Evolutionary conservation across 2,329 filamentous ascomycete species (phyloP).

Genomic region (Ascosphaera aggregata): DNA sequence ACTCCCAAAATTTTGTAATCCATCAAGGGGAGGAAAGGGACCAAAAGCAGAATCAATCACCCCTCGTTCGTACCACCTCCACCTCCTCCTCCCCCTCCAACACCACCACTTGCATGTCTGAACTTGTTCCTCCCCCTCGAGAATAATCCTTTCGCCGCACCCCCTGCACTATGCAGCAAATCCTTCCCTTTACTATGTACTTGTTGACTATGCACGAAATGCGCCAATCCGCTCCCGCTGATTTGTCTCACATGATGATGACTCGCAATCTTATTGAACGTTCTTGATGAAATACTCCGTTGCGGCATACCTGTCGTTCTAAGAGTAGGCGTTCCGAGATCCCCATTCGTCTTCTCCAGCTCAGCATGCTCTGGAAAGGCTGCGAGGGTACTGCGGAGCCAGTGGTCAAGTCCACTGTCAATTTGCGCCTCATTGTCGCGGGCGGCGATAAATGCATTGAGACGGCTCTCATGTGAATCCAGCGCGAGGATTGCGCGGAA

Average conservation of each 20-base stretch:
- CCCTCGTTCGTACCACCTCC: too few relatives aligned
- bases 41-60: too few relatives aligned
- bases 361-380: conserved; percentile 30
- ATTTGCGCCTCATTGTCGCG: conserved; percentile 45
- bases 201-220: conserved; percentile 30
- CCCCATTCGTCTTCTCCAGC: conserved; percentile 16
- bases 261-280: conserved; percentile 12
- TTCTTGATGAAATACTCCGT: conserved; percentile 11
- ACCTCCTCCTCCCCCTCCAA: too few relatives aligned
- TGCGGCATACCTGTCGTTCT: conserved; percentile 10
- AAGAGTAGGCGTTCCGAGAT: conserved; percentile 9
- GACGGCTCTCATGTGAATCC: conserved; percentile 40
- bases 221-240: conserved; percentile 14
- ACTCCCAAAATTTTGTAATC: too few relatives aligned
- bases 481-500: conserved; percentile 63
- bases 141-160: conserved; percentile 74
- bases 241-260: conserved; percentile 12
- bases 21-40: too few relatives aligned
- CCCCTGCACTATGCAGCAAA: conserved; percentile 58
- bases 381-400: conserved; percentile 28
- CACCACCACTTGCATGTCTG: conserved; percentile 33
- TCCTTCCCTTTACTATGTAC: conserved; percentile 75
- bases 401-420: conserved; percentile 49
- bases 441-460: conserved; percentile 49
- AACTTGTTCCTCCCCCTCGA: conserved; percentile 80